Percentiles rank a stretch among this genome's conserved stretches.
phyloP scores from a whole-genome alignment of 139 green algal species.

The Bryopsis sp. region DNA sequence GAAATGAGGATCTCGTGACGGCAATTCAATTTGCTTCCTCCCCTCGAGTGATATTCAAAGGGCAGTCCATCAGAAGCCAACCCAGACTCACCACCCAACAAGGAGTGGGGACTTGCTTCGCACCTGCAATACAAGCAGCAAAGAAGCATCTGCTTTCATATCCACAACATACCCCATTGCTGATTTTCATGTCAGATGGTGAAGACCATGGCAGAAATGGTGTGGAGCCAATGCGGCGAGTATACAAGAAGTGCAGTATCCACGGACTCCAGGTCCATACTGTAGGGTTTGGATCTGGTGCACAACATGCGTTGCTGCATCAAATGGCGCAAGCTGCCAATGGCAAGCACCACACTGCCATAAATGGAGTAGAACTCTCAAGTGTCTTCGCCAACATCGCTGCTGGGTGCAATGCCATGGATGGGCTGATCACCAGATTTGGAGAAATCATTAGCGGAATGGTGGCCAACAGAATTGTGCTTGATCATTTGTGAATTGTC shows the following conservation, averaged over 20 bases:
- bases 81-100: background rate
- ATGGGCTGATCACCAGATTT: conserved; percentile 31
- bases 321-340: conserved; percentile 21
- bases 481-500: conserved; percentile 40
- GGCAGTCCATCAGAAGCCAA: background rate
- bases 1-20: conserved; percentile 21
- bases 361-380: conserved; percentile 25
- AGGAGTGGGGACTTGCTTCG: conserved; percentile 22
- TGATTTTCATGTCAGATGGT: conserved; percentile 38
- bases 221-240: background rate
- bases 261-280: conserved; percentile 31
- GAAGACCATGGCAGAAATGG: background rate
- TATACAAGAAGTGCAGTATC: too few relatives aligned
- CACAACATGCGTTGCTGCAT: conserved; percentile 16
- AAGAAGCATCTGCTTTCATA: background rate
- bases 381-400: conserved; percentile 27
- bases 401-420: conserved; percentile 24
- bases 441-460: conserved; percentile 30
- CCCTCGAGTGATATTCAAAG: background rate
- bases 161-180: conserved; percentile 25
- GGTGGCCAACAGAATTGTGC: conserved; percentile 29
- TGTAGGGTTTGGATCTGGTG: conserved; percentile 27
- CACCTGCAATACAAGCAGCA: conserved; percentile 15
- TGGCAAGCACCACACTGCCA: conserved; percentile 27
- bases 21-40: conserved; percentile 21